phyloP scores from a whole-genome alignment of 306 rosid genomes.

The Vicia sativa region DNA sequence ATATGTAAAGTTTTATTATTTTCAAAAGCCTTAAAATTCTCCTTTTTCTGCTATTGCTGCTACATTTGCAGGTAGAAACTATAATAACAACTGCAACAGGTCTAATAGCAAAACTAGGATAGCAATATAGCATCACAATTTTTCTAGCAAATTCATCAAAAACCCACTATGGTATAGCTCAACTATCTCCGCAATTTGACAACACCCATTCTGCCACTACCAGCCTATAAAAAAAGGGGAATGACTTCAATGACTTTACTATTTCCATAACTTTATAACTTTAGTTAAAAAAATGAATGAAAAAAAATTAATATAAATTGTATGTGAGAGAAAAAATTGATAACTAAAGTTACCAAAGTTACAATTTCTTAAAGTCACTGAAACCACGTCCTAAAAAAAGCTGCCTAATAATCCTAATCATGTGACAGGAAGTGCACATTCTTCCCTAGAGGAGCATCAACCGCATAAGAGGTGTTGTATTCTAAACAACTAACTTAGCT shows the following conservation, averaged over 20 bases:
- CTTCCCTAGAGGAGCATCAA: constrained; percentile 4
- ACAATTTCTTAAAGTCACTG: no score
- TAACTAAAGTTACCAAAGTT: no score
- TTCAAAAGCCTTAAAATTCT: background rate
- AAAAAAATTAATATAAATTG: no score
- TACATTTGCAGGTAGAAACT: background rate
- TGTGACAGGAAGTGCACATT: background rate
- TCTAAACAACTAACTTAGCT: constrained; percentile 8
- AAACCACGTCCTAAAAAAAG: no score
- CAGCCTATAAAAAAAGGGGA: background rate
- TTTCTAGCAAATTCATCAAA: background rate
- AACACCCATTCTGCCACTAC: background rate
- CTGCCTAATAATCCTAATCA: constrained; percentile 5
- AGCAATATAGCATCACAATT: background rate
- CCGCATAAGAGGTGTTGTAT: constrained; percentile 3
- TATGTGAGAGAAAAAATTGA: no score
- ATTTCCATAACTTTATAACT: no score
- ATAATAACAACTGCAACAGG: background rate
- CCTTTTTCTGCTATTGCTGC: background rate
- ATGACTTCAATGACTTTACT: no score
- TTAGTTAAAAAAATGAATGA: no score
- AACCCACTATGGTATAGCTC: background rate
- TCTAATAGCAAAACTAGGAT: background rate
- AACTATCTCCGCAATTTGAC: background rate
- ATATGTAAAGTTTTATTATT: no score